Conservation (phyloP, 805 yeast species). For the Clavispora santaluciae region DNA sequence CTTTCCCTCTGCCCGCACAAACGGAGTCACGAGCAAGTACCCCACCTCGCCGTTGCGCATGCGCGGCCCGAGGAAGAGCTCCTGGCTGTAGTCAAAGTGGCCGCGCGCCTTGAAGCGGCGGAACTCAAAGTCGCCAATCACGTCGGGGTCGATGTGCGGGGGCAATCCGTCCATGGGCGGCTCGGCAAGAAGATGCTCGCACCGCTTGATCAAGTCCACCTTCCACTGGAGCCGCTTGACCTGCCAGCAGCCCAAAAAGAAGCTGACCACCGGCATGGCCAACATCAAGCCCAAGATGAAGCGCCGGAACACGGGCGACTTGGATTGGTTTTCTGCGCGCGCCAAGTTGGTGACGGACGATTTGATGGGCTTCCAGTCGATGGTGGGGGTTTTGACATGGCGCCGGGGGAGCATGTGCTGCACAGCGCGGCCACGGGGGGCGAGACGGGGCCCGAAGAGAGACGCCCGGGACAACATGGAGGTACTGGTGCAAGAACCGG, state of each 20-base stretch:
- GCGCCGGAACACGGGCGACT: slow-evolving; percentile 32
- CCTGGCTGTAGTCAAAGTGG: slow-evolving; percentile 75
- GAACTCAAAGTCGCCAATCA: slow-evolving; percentile 71
- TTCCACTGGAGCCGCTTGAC: slow-evolving; percentile 84
- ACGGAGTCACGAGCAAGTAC: slow-evolving; percentile 75
- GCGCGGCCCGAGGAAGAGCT: slow-evolving; percentile 90
- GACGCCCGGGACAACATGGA: neutral
- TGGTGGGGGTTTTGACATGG: slow-evolving; percentile 54
- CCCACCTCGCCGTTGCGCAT: slow-evolving; percentile 65
- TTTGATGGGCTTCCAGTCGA: slow-evolving; percentile 81
- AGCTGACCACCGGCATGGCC: slow-evolving; percentile 83
- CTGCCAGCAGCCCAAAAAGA: slow-evolving; percentile 93
- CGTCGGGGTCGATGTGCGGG: slow-evolving; percentile 54
- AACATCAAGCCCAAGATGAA: slow-evolving; percentile 43
- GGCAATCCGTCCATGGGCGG: slow-evolving; percentile 70
- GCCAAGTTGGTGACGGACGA: slow-evolving; percentile 37
- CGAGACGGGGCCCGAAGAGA: neutral
- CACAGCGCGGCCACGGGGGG: neutral
- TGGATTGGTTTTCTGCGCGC: slow-evolving; percentile 35
- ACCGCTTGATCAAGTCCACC: slow-evolving; percentile 68
- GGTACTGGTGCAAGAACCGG: neutral
- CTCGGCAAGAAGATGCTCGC: slow-evolving; percentile 76
- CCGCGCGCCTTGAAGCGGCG: slow-evolving; percentile 77
- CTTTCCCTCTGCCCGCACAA: slow-evolving; percentile 64
- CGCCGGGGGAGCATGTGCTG: slow-evolving; percentile 1